Evolutionary conservation across 116 monocot genomes (phyloP).

Genomic region (Papilionanthe hybrid): DNA sequence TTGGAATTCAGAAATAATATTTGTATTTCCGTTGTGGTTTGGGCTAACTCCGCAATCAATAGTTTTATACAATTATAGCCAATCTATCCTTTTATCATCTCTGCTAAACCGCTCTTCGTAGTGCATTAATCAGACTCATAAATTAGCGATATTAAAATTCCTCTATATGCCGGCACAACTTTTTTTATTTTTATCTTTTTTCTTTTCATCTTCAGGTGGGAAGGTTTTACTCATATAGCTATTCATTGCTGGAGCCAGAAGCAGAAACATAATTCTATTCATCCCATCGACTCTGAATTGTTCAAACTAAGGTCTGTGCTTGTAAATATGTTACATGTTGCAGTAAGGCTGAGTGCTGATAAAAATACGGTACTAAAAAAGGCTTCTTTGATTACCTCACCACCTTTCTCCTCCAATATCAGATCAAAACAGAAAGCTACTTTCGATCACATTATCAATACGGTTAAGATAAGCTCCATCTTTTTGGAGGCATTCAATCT

Average conservation of each 20-base stretch:
- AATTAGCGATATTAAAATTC: too few relatives aligned
- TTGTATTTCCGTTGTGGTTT: too few relatives aligned
- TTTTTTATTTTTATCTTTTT: too few relatives aligned
- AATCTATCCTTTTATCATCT: too few relatives aligned
- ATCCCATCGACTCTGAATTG: conserved; percentile 9
- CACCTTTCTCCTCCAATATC: conserved; percentile 16
- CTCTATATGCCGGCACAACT: too few relatives aligned
- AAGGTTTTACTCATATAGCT: conserved; percentile 82
- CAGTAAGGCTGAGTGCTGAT: conserved; percentile 53
- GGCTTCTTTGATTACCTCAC: conserved; percentile 70
- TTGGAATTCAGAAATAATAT: too few relatives aligned
- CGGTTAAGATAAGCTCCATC: conserved; percentile 29
- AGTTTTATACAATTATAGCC: too few relatives aligned
- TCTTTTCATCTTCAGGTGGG: conserved; percentile 51
- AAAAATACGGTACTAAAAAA: conserved; percentile 48
- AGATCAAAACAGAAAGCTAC: conserved; percentile 7
- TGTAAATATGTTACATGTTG: conserved; percentile 57
- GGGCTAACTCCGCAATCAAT: too few relatives aligned
- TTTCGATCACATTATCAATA: conserved; percentile 43
- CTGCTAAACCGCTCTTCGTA: too few relatives aligned
- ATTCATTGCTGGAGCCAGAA: conserved; percentile 71
- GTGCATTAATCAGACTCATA: too few relatives aligned
- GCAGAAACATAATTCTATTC: conserved; percentile 19
- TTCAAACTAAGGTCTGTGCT: conserved; percentile 19
- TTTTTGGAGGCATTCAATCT: conserved; percentile 44